A percentile compares a stretch with the other conserved stretches of the same genome.
Conservation (phyloP, 2,329 filamentous ascomycete species). For the Apiospora arundinis region DNA sequence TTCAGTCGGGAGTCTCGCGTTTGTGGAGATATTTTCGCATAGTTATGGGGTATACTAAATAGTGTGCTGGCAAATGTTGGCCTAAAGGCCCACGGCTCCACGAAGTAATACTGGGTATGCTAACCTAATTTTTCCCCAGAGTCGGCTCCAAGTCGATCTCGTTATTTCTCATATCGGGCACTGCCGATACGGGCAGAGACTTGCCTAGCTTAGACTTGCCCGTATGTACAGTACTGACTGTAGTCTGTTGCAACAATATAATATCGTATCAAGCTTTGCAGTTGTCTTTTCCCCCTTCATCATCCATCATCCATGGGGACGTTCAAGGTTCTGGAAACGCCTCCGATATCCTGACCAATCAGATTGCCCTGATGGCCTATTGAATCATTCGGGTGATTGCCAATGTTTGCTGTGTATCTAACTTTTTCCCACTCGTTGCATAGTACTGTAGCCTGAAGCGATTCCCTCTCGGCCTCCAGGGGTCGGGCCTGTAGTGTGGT, state of each 20-base stretch:
- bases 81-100: conserved; percentile 15
- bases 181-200: neutral
- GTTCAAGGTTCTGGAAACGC: neutral
- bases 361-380: neutral
- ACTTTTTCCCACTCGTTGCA: conserved; percentile 13
- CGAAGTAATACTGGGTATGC: conserved; percentile 7
- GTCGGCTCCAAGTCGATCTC: conserved; percentile 1
- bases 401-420: conserved; percentile 17
- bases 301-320: neutral
- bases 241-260: neutral
- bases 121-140: conserved; percentile 16
- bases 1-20: conserved; percentile 12
- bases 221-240: neutral
- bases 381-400: conserved; percentile 1
- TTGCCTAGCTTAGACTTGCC: neutral
- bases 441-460: conserved; percentile 8
- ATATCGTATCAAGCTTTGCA: neutral
- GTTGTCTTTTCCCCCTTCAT: neutral
- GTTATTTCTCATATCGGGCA: neutral
- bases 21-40: conserved; percentile 6
- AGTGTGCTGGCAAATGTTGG: conserved; percentile 8
- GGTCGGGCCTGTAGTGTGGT: neutral
- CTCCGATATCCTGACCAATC: neutral
- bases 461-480: neutral
- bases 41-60: conserved; percentile 15